phyloP scores from a whole-genome alignment of 1,284 basidiomycete genomes.

The Sanguinoderma infundibulare region DNA sequence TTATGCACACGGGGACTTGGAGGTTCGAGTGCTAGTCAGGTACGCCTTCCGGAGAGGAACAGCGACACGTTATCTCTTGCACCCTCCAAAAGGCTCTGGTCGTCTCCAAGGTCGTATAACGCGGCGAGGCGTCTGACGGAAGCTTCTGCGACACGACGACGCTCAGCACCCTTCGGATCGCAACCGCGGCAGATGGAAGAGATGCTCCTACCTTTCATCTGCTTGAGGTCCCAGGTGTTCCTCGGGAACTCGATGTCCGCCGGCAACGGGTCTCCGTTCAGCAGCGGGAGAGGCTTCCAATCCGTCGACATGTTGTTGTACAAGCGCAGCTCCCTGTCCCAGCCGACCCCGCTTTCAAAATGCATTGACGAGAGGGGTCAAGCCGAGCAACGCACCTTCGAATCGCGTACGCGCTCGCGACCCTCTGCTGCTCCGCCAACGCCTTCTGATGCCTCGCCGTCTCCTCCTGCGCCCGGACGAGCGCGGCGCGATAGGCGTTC shows the following conservation, averaged over 20 bases:
- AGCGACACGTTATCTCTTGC: constrained; percentile 4
- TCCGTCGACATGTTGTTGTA: constrained; percentile 5
- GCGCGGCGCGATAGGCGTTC: constrained; percentile 9
- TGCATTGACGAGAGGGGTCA: background rate
- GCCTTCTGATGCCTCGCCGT: background rate
- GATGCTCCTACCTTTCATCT: constrained; percentile 1
- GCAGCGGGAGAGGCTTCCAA: constrained; percentile 10
- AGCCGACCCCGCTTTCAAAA: background rate
- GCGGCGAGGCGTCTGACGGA: constrained; percentile 1
- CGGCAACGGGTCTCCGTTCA: constrained; percentile 14
- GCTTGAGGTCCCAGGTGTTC: constrained; percentile 4
- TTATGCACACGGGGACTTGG: background rate
- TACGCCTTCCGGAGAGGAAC: constrained; percentile 1
- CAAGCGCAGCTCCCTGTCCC: constrained; percentile 11
- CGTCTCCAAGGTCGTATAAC: constrained; percentile 1
- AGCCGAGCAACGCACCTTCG: constrained; percentile 2
- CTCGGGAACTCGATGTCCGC: constrained; percentile 4
- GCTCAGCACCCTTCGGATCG: background rate
- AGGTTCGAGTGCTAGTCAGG: background rate
- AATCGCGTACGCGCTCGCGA: background rate
- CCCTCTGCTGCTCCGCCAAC: constrained; percentile 7
- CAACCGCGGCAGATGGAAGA: background rate
- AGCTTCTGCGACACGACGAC: background rate
- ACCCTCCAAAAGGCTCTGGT: background rate
- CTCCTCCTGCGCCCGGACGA: constrained; percentile 1